Percentiles rank a stretch among this genome's conserved stretches.
Conservation (phyloP, 805 yeast species). For the Ascoidea tarda region DNA sequence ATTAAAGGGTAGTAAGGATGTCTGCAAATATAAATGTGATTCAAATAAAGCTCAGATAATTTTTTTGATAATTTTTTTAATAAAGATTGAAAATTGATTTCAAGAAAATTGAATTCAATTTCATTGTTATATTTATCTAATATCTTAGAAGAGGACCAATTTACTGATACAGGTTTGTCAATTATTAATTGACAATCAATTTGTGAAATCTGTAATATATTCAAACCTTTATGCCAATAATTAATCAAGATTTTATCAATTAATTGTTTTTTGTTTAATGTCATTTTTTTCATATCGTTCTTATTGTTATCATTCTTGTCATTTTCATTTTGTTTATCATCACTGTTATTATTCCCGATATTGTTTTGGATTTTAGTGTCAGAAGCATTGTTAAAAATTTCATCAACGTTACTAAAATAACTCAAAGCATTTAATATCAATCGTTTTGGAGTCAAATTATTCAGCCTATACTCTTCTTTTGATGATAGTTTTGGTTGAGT, state of each 20-base stretch:
- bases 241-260: conserved; percentile 33
- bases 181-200: conserved; percentile 53
- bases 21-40: conserved; percentile 52
- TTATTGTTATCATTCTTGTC: not conserved
- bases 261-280: conserved; percentile 16
- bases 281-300: not conserved
- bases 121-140: conserved; percentile 15
- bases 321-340: not conserved
- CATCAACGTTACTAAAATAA: conserved; percentile 1
- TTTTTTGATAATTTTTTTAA: conserved; percentile 31
- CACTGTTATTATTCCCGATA: not conserved
- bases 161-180: conserved; percentile 31
- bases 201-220: conserved; percentile 54
- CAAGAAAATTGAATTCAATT: conserved; percentile 17
- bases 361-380: not conserved
- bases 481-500: not conserved
- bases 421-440: conserved; percentile 1
- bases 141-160: conserved; percentile 22
- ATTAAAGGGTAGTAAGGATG: conserved; percentile 52
- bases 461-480: not conserved
- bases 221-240: conserved; percentile 43
- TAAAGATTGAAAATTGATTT: conserved; percentile 35
- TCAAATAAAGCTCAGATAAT: conserved; percentile 35
- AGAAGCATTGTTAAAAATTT: not conserved
- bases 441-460: not conserved